Base-by-base conservation (phyloP, 129 eudicot genomes). In the Erigeron canadensis region DNA sequence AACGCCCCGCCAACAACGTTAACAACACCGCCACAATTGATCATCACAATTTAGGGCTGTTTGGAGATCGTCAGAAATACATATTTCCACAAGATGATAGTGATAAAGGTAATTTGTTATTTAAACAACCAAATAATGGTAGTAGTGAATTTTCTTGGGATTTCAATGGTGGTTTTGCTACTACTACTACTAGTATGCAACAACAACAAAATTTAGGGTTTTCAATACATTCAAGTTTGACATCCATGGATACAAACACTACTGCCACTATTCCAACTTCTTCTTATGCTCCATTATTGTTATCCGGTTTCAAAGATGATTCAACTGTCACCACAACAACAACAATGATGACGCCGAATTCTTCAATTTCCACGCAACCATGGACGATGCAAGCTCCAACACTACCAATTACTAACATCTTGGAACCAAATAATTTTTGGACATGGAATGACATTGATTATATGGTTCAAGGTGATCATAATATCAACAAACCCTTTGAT, bases 361-460 rank as follows among this genome's bases (percentile, higher is more conserved):
- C 76, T 62, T 45, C 76, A 38, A 68, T 28, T 71, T 50, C n/a
- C n/a, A n/a, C 71, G n/a, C 87, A 75, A 55, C 79, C 85, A 45
- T 83, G 85, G 87, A 65, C 71, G 73, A 65, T 78, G 73, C 81
- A 78, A 42, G 81, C 57, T 42, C 77, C 81, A 70, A 67, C 69
- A 17, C 67, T n/a, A 28, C 77, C 83, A 46, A 69, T 62, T n/a
- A n/a, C n/a, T 77, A 65, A 65, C 56, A 44, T 21, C 50, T 57
- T 73, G 84, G 87, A 83, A 75, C 51, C 77, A 42, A 81, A 68
- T 65, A 81, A 68, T 65, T 84, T 79, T 70, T 91, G 97, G 97
- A 70, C 77, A 23, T 88, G 97, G 97, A 87, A 80, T 70, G 97
- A 91, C 44, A 70, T 83, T 70, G 90, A 91, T 65, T 68, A 69